Conservation (phyloP, 2,329 filamentous ascomycete species). For the Neopestalotiopsis sp. region DNA sequence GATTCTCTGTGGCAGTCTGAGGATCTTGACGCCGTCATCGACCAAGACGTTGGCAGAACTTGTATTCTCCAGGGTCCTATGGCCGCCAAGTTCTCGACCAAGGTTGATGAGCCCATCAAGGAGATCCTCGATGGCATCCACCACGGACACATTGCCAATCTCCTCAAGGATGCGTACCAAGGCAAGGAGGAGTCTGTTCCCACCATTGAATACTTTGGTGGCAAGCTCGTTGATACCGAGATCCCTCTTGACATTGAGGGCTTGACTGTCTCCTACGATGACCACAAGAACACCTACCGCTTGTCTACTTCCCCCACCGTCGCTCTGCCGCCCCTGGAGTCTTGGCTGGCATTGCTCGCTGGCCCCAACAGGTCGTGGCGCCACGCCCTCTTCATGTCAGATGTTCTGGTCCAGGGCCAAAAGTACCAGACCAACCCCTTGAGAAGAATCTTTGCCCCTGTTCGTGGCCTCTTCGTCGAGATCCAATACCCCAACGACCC, state of each 20-base stretch:
- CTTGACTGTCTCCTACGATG: constrained; percentile 80
- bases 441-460: constrained; percentile 86
- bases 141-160: constrained; percentile 79
- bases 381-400: constrained; percentile 90
- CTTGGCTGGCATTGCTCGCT: constrained; percentile 88
- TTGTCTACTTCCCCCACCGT: constrained; percentile 77
- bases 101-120: constrained; percentile 92
- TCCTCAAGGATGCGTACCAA: constrained; percentile 81
- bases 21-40: constrained; percentile 93
- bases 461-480: constrained; percentile 87
- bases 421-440: constrained; percentile 98
- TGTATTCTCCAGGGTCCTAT: constrained; percentile 96
- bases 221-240: constrained; percentile 76
- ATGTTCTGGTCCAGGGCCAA: constrained; percentile 93
- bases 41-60: constrained; percentile 92
- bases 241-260: constrained; percentile 83
- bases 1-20: constrained; percentile 99
- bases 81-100: constrained; percentile 86
- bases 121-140: constrained; percentile 94
- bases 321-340: constrained; percentile 77
- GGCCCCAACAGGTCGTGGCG: constrained; percentile 89
- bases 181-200: constrained; percentile 78
- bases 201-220: constrained; percentile 92
- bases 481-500: constrained; percentile 83
- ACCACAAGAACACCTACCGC: constrained; percentile 82